phyloP scores from a whole-genome alignment of 2,329 filamentous ascomycete genomes.

The Ophiostoma triangulosporum region DNA sequence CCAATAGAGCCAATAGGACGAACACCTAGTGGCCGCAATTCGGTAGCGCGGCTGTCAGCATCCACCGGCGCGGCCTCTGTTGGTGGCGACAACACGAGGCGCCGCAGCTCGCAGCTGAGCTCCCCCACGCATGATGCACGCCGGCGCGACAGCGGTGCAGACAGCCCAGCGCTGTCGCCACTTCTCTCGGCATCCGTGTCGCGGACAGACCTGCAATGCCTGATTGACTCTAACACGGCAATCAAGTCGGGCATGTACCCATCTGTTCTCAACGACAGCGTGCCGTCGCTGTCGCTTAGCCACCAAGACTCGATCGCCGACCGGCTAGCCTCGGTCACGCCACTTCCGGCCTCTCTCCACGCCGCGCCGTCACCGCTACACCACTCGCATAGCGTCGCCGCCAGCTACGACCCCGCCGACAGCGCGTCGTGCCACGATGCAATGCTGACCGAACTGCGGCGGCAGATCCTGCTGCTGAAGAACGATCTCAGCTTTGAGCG shows the following conservation, averaged over 20 bases:
- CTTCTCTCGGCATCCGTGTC: slow-evolving; percentile 29
- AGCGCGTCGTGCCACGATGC: not conserved
- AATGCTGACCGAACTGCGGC: slow-evolving; percentile 41
- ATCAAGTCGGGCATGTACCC: slow-evolving; percentile 43
- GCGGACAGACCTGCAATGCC: slow-evolving; percentile 44
- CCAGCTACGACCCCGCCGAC: not conserved
- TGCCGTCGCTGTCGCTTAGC: slow-evolving; percentile 37
- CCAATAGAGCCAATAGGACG: too few species aligned
- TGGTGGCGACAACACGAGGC: slow-evolving; percentile 22
- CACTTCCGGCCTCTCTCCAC: not conserved
- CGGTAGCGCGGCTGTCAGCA: not conserved
- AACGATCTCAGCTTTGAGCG: slow-evolving; percentile 76
- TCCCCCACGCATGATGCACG: slow-evolving; percentile 29
- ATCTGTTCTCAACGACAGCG: slow-evolving; percentile 43
- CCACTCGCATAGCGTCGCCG: not conserved
- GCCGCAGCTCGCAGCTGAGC: slow-evolving; percentile 37
- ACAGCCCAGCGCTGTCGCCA: slow-evolving; percentile 51
- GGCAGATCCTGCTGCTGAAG: slow-evolving; percentile 60
- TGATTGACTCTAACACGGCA: slow-evolving; percentile 45
- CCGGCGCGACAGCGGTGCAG: slow-evolving; percentile 29
- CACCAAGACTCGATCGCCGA: slow-evolving; percentile 34
- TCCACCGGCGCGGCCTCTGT: slow-evolving; percentile 26
- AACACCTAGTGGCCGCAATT: not conserved
- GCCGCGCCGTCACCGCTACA: not conserved
- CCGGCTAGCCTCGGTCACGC: slow-evolving; percentile 8